A percentile compares a stretch with the other conserved stretches of the same genome.
Evolutionary conservation across 192 early-diverging fungal species (phyloP).

Genomic region (Allomyces javanicus): DNA sequence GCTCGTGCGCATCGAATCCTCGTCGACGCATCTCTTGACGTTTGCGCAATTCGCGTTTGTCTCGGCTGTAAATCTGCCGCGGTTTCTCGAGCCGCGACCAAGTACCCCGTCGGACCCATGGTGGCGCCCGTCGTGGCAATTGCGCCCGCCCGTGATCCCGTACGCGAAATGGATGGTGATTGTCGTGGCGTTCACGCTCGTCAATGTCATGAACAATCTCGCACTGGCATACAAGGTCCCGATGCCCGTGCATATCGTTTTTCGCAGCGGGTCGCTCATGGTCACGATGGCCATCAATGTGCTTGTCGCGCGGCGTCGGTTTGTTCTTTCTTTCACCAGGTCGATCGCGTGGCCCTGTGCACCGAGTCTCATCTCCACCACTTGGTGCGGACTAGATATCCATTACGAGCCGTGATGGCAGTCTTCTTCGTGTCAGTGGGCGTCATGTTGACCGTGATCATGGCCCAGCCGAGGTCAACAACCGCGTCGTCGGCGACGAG

Average conservation of each 20-base stretch:
- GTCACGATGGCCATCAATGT: constrained; percentile 54
- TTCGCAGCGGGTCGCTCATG: constrained; percentile 61
- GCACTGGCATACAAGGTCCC: constrained; percentile 60
- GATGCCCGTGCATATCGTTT: constrained; percentile 80
- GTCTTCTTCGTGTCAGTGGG: constrained; percentile 61
- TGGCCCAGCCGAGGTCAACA: background rate
- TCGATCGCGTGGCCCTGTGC: no score
- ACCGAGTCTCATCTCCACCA: no score
- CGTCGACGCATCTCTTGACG: constrained; percentile 14
- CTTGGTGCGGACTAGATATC: no score
- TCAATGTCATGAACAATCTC: constrained; percentile 65
- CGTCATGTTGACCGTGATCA: constrained; percentile 16
- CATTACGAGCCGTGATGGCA: constrained; percentile 14
- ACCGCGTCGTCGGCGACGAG: no score
- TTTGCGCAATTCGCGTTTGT: constrained; percentile 65
- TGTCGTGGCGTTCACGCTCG: constrained; percentile 55
- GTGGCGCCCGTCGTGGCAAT: constrained; percentile 16
- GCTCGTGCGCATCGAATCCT: constrained; percentile 23
- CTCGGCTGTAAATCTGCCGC: constrained; percentile 40
- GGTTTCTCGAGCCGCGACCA: constrained; percentile 30
- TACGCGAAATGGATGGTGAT: constrained; percentile 48
- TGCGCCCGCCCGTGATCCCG: constrained; percentile 42
- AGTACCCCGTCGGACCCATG: background rate
- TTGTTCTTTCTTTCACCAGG: no score
- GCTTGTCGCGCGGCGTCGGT: no score